Conservation (phyloP, 2,329 filamentous ascomycete genomes). For the Neopestalotiopsis sp. region DNA sequence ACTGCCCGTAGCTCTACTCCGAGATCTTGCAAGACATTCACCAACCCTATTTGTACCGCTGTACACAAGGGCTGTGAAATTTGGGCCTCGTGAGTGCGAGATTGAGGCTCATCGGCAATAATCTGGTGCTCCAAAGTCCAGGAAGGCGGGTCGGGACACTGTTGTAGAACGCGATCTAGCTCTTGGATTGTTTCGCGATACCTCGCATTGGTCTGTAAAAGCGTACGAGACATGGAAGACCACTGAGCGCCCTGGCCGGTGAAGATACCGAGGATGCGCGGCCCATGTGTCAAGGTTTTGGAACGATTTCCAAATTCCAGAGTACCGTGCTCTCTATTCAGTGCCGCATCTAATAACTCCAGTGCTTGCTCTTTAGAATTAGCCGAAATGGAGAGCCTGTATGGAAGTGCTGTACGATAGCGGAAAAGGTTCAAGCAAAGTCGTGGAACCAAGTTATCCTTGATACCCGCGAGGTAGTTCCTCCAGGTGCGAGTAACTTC, state of each 20-base stretch:
- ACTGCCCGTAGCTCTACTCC: constrained; percentile 36
- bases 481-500: constrained; percentile 31
- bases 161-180: constrained; percentile 36
- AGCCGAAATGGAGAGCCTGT: constrained; percentile 34
- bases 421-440: constrained; percentile 40
- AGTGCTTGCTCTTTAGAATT: constrained; percentile 28
- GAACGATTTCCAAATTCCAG: constrained; percentile 27
- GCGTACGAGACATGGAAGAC: constrained; percentile 37
- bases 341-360: constrained; percentile 29
- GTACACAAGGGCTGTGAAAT: constrained; percentile 58
- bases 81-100: constrained; percentile 41
- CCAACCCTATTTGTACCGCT: constrained; percentile 54
- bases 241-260: constrained; percentile 44
- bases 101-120: constrained; percentile 29
- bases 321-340: constrained; percentile 22
- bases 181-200: constrained; percentile 39
- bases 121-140: constrained; percentile 43
- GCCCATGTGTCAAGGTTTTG: constrained; percentile 21
- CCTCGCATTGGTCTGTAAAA: constrained; percentile 33
- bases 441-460: constrained; percentile 20
- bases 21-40: constrained; percentile 37
- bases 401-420: constrained; percentile 36
- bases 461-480: constrained; percentile 33
- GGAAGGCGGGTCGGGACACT: constrained; percentile 28
- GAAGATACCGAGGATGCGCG: constrained; percentile 38